Evolutionary conservation across 176 grass and related monocot genomes (phyloP).

Genomic region (Triticum timopheevii): DNA sequence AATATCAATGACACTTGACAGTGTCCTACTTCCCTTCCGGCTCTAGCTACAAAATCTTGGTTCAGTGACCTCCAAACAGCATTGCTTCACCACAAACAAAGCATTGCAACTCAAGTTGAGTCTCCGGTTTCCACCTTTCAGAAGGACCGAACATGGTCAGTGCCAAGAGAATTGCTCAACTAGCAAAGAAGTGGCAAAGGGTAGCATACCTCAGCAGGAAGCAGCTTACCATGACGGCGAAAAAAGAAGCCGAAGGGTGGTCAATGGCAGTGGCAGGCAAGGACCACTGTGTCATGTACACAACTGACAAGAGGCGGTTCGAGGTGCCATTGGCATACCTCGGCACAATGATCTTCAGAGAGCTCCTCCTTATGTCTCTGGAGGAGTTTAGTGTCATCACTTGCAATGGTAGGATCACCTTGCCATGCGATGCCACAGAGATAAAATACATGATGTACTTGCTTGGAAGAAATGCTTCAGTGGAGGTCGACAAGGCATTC

Average conservation of each 20-base stretch:
- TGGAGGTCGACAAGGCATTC: conserved; percentile 40
- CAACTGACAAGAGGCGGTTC: conserved; percentile 33
- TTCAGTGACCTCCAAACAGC: not conserved
- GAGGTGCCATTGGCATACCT: conserved; percentile 53
- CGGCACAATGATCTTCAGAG: conserved; percentile 26
- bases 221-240: not conserved
- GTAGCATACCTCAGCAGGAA: conserved; percentile 9
- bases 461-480: conserved; percentile 31
- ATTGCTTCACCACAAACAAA: conserved; percentile 20
- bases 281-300: conserved; percentile 51
- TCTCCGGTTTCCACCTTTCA: not conserved
- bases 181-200: conserved; percentile 37
- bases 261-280: conserved; percentile 22
- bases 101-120: not conserved
- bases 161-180: conserved; percentile 15
- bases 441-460: conserved; percentile 49
- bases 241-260: not conserved
- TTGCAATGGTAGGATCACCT: conserved; percentile 28
- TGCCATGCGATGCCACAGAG: conserved; percentile 34
- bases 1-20: not conserved
- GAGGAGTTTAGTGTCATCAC: conserved; percentile 48
- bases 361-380: conserved; percentile 32
- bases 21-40: not conserved
- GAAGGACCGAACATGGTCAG: not conserved
- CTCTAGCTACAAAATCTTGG: not conserved